Evolutionary conservation across 2,329 filamentous ascomycete genomes (phyloP).

Genomic region (Helicocarpus griseus): DNA sequence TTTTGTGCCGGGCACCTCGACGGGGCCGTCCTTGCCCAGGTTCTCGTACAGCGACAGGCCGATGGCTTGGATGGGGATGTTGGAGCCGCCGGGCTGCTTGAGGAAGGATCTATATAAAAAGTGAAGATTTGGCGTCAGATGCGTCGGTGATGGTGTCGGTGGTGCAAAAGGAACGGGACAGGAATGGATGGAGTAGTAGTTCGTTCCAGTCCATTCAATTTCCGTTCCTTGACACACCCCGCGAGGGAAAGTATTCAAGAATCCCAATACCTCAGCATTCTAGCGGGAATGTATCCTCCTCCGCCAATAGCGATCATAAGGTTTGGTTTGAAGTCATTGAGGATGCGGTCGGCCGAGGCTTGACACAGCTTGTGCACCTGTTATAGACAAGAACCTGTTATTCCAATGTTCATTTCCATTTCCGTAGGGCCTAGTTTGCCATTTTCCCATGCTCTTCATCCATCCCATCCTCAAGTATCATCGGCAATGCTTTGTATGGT

Average conservation of each 20-base stretch:
- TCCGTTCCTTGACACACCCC: not conserved
- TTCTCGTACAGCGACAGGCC: conserved; percentile 94
- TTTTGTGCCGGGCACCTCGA: conserved; percentile 80
- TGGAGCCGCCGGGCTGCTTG: conserved; percentile 73
- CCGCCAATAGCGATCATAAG: conserved; percentile 98
- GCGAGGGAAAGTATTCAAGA: conserved; percentile 7
- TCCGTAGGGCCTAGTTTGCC: not conserved
- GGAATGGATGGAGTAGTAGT: not conserved
- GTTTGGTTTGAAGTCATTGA: conserved; percentile 79
- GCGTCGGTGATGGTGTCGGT: conserved; percentile 3
- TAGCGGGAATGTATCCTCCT: conserved; percentile 91
- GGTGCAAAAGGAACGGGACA: not conserved
- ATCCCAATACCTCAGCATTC: conserved; percentile 64
- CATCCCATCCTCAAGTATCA: not conserved
- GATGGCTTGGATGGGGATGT: conserved; percentile 99
- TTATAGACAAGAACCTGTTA: conserved; percentile 9
- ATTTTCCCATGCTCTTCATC: not conserved
- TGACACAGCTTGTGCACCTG: conserved; percentile 98
- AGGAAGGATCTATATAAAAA: conserved; percentile 74
- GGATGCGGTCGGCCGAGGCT: conserved; percentile 67
- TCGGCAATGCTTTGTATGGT: not conserved
- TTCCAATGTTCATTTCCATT: conserved; percentile 4
- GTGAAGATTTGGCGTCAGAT: too few relatives aligned
- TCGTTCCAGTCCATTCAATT: not conserved
- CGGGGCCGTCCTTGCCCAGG: conserved; percentile 52